Base-by-base conservation (phyloP, 257 asterid species). In the Ehretia macrophylla region DNA sequence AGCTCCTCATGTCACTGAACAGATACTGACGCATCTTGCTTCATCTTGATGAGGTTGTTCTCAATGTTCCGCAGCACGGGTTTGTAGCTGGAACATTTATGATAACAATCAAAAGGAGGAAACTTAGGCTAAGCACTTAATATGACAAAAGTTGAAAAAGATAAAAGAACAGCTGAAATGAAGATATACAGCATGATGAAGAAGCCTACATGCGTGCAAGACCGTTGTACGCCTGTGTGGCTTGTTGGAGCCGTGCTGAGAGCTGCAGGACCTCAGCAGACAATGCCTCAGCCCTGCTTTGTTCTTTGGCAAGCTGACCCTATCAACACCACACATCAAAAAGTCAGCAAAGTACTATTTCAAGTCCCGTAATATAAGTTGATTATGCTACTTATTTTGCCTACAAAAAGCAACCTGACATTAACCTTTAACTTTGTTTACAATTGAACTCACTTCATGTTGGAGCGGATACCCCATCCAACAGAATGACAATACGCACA, bases 191-290 rank as follows among this genome's bases (percentile, higher is more conserved):
- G 17, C 23, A 65, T 37, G 55, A 9, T 56, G 58, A 32, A 40
- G 62, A 64, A 48, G 32, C 94, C 53, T 87, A 91, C 98, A 83
- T 81, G 80, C 95, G 95, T 11, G 87, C 59, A 56, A 91, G 91
- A 65, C 79, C 72, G 48, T 75, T 82, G 74, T 83, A 87, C 9
- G 88, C 83, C 68, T 81, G 96, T 8, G 82, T 78, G 48, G 88
- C 86, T 73, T 80, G 96, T 72, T 87, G 96, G 69, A 87, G 96
- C 19, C 75, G 86, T 51, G 85, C 86, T 45, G 96, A 80, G 76
- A 91, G 91, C 80, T 75, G 82, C 72, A 91, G 69, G 48, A 85
- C 83, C 72, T 91, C 94, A 0, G 88, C 95, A 54, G 95, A 87
- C 32, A 91, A 77, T 59, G 86, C 76, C 70, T 87, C 95, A 12